These are phyloP conservation scores for Calonectria hawksworthii DNA, from an alignment of 2,329 filamentous ascomycete species.

Conservation along the genomic window DNA sequence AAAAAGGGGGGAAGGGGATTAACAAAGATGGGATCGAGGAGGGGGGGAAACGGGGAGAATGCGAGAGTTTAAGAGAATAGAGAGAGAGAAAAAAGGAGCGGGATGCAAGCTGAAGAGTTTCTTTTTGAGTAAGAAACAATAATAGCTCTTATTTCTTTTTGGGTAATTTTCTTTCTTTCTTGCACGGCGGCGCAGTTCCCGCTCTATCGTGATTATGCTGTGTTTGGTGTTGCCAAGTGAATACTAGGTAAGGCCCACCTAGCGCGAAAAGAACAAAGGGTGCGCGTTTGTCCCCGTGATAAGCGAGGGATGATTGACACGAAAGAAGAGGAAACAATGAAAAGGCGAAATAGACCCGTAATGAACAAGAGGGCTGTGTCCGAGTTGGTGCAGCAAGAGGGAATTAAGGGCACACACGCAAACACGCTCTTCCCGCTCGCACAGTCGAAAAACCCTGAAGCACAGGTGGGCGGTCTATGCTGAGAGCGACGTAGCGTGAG, in stretches of 20 bases:
- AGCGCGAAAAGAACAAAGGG: conserved; percentile 5
- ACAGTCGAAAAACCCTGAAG: conserved; percentile 5
- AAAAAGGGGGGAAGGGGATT: conserved; percentile 24
- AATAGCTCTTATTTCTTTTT: background rate
- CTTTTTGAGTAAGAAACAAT: conserved; percentile 6
- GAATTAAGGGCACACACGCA: conserved; percentile 1
- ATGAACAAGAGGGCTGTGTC: background rate
- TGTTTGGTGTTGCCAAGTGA: conserved; percentile 19
- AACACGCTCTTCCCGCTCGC: background rate
- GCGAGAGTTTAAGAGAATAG: conserved; percentile 10
- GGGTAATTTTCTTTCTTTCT: background rate
- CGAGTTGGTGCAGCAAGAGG: background rate
- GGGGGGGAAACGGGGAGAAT: conserved; percentile 8
- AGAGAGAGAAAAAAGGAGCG: conserved; percentile 18
- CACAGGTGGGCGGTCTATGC: conserved; percentile 7
- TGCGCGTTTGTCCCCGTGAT: conserved; percentile 6
- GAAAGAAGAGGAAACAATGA: background rate
- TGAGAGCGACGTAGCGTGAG: conserved; percentile 1
- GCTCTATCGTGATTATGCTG: conserved; percentile 4
- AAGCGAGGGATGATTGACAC: conserved; percentile 4
- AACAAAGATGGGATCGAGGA: conserved; percentile 21
- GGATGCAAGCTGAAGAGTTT: background rate
- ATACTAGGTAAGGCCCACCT: conserved; percentile 8
- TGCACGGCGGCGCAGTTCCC: background rate
- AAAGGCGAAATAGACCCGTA: background rate